A percentile compares a stretch with the other conserved stretches of the same genome.
Conservation (phyloP, 768 basidiomycete species). For the Paxillus involutus region DNA sequence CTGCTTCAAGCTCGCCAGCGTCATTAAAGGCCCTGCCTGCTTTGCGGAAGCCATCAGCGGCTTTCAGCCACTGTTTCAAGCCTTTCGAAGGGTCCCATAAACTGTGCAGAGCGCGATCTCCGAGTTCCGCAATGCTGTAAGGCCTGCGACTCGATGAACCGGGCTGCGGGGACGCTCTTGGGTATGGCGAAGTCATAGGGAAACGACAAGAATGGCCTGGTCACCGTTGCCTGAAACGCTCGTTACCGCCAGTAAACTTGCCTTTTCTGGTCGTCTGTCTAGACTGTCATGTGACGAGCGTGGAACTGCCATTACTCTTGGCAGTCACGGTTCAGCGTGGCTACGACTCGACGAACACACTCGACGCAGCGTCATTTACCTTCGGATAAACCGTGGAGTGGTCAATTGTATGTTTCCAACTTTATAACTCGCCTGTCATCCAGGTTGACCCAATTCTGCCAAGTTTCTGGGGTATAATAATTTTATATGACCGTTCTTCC, state of each 20-base stretch:
- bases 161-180: constrained; percentile 7
- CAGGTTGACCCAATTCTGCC: constrained; percentile 1
- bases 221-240: not conserved
- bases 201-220: constrained; percentile 2
- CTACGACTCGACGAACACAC: not conserved
- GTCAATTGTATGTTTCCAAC: not conserved
- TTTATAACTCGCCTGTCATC: not conserved
- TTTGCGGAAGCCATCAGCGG: constrained; percentile 61
- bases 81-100: constrained; percentile 57
- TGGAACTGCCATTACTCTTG: no score
- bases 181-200: constrained; percentile 12
- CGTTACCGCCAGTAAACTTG: constrained; percentile 6
- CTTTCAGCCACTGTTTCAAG: constrained; percentile 66
- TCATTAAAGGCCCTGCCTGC: constrained; percentile 48
- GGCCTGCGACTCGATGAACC: constrained; percentile 38
- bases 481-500: not conserved
- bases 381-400: not conserved
- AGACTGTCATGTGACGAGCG: not conserved
- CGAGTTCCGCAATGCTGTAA: constrained; percentile 64
- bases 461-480: no score
- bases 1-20: constrained; percentile 62
- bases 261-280: not conserved
- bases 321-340: no score
- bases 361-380: not conserved
- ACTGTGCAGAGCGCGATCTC: constrained; percentile 54